These are phyloP conservation scores for Trametes cinnabarina DNA, from an alignment of 768 basidiomycete genomes.

Conservation along the genomic window DNA sequence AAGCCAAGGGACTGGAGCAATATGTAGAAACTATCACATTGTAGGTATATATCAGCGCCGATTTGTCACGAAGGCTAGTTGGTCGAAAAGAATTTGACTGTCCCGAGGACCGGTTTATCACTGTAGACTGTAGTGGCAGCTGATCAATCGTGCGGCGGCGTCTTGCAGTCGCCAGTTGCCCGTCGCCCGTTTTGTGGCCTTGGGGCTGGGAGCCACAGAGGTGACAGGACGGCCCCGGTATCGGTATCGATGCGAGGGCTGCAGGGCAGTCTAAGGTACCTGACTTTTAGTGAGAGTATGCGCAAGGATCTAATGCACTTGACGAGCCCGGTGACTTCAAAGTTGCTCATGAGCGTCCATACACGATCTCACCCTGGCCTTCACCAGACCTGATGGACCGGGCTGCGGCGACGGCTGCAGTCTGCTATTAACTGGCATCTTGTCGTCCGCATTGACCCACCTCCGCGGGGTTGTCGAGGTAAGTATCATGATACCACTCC, in stretches of 20 bases:
- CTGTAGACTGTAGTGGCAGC: background rate
- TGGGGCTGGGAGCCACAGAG: constrained; percentile 1
- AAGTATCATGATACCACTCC: background rate
- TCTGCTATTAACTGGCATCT: background rate
- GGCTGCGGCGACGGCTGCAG: background rate
- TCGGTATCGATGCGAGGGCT: background rate
- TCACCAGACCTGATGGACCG: background rate
- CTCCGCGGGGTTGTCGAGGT: background rate
- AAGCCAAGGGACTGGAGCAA: too few relatives aligned
- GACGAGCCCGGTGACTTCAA: constrained; percentile 3
- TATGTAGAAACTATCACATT: too few relatives aligned
- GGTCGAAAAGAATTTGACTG: too few relatives aligned
- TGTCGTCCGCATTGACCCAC: background rate
- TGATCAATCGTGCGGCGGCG: background rate
- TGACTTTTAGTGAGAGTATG: background rate
- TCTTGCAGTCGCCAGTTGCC: background rate
- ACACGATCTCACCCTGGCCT: background rate
- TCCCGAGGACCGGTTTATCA: too few relatives aligned
- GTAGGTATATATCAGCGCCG: too few relatives aligned
- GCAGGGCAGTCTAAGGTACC: background rate
- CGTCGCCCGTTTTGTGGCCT: constrained; percentile 1
- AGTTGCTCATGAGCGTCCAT: background rate
- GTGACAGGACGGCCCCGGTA: background rate
- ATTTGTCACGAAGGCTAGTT: too few relatives aligned
- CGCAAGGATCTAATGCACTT: background rate